Evolutionary conservation across 768 basidiomycete genomes (phyloP), one percentile per base, ranked within the genome.

Genomic region (Phanerochaete carnosa): DNA sequence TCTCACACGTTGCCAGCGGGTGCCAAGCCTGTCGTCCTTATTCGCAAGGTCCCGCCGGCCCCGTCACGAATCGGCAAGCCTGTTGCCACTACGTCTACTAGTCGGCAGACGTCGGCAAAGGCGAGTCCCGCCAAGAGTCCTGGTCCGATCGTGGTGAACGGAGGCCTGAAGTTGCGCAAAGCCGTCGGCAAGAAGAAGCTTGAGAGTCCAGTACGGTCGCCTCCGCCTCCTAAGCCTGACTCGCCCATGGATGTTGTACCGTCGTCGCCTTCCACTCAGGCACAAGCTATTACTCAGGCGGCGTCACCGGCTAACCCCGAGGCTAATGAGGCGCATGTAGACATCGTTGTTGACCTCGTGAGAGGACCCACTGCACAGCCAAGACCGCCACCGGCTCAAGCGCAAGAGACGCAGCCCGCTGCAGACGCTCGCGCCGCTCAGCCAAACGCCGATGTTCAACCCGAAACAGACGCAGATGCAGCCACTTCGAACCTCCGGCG

Each of bases 161-260:
- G 72, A 0, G 73, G 70, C 37, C 64, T 78, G n/a, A 72, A 68
- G 61, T 76, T 76, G 60, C 76, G 77, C 22, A 77, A 75, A 33
- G 77, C 75, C 13, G 70, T 73, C n/a, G 71, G 73, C 51, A 76
- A 77, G 55, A 76, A 65, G 32, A 63, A 65, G 46, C 64, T 68
- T 11, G 64, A 64, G 11, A 55, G 54, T 28, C 54, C 54, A 9
- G 32, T 37, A 11, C 39, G 22, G 3, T 37, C 54, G 7, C 52
- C n/a, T 23, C 51, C 51, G 29, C 54, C 37, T 37, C 29, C 29
- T n/a, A 39, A 55, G 54, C 35, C 54, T 39, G 47, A 43, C 19
- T 43, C 39, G 39, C 39, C 39, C 39, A 33, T 52, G 51, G 51
- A 55, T 26, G 23, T 55, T 26, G 54, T 55, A 9, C 51, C 29